Evolutionary conservation across 345 rosid genomes (phyloP).

Genomic region (Moricandia moricandioides): DNA sequence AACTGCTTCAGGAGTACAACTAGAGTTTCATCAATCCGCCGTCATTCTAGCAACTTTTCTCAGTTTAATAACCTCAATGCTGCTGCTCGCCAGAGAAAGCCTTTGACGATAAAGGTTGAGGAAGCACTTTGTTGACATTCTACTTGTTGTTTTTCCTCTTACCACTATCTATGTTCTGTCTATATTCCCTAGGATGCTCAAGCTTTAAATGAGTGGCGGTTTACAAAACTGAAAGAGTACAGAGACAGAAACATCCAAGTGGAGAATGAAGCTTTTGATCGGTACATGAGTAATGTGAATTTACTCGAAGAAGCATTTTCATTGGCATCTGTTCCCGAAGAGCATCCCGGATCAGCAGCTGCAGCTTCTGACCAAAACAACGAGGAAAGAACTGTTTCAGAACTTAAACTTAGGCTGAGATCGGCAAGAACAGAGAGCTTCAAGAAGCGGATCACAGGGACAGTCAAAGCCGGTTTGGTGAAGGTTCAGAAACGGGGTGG

Average conservation of each 20-base stretch:
- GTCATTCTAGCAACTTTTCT: slow-evolving; percentile 78
- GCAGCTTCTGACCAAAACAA: slow-evolving; percentile 35
- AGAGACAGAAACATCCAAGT: slow-evolving; percentile 65
- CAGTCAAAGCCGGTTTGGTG: slow-evolving; percentile 60
- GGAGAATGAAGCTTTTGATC: slow-evolving; percentile 84
- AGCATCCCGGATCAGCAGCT: slow-evolving; percentile 32
- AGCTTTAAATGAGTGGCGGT: slow-evolving; percentile 88
- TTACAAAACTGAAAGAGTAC: slow-evolving; percentile 74
- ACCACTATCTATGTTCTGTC: not conserved
- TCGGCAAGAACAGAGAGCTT: slow-evolving; percentile 52
- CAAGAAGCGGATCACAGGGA: slow-evolving; percentile 51
- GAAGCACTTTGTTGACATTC: not conserved
- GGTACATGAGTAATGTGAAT: slow-evolving; percentile 66
- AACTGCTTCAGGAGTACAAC: slow-evolving; percentile 57
- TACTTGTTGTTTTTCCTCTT: not conserved
- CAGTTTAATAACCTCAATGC: slow-evolving; percentile 79
- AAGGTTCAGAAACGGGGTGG: slow-evolving; percentile 47
- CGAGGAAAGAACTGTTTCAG: slow-evolving; percentile 28
- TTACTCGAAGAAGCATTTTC: slow-evolving; percentile 79
- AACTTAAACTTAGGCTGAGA: slow-evolving; percentile 51
- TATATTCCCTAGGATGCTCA: slow-evolving; percentile 70
- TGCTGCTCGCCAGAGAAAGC: slow-evolving; percentile 70
- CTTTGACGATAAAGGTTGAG: slow-evolving; percentile 42
- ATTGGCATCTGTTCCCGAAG: slow-evolving; percentile 44
- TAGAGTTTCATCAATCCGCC: slow-evolving; percentile 71